Evolutionary conservation across 2,329 filamentous ascomycete species (phyloP).

Genomic region (Hymenoscyphus albidus): DNA sequence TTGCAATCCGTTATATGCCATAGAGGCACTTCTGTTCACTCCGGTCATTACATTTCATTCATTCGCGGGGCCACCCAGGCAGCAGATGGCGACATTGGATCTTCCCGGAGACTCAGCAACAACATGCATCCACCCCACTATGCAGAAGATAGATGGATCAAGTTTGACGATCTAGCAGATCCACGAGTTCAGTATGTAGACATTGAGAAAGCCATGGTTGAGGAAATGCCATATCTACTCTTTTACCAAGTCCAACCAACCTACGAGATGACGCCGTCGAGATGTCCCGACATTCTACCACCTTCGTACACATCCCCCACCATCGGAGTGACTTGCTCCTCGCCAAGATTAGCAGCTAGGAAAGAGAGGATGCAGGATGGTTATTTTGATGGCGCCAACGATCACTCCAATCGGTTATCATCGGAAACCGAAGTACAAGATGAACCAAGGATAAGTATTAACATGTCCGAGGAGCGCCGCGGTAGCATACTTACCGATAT

Average conservation of each 20-base stretch:
- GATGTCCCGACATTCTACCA: slow-evolving; percentile 42
- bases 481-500: slow-evolving; percentile 51
- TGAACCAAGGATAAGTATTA: slow-evolving; percentile 41
- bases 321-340: slow-evolving; percentile 22
- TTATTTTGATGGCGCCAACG: slow-evolving; percentile 44
- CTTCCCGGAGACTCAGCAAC: slow-evolving; percentile 42
- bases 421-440: slow-evolving; percentile 47
- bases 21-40: slow-evolving; percentile 77
- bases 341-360: slow-evolving; percentile 12
- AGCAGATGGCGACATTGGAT: slow-evolving; percentile 55
- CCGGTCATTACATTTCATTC: slow-evolving; percentile 87
- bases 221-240: slow-evolving; percentile 90
- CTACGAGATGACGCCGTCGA: slow-evolving; percentile 47
- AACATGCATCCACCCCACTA: slow-evolving; percentile 57
- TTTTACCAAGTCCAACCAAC: slow-evolving; percentile 95
- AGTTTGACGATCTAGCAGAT: slow-evolving; percentile 80
- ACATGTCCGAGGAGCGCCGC: slow-evolving; percentile 45
- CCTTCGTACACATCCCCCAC: slow-evolving; percentile 54
- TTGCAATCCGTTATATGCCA: slow-evolving; percentile 92
- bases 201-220: slow-evolving; percentile 67
- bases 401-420: slow-evolving; percentile 48
- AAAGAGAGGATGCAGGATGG: slow-evolving; percentile 30
- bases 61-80: slow-evolving; percentile 67
- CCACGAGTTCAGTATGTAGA: slow-evolving; percentile 75
- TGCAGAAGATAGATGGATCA: slow-evolving; percentile 76